Conservation (phyloP, 2,329 filamentous ascomycete genomes). For the Calonectria leucothoes region DNA sequence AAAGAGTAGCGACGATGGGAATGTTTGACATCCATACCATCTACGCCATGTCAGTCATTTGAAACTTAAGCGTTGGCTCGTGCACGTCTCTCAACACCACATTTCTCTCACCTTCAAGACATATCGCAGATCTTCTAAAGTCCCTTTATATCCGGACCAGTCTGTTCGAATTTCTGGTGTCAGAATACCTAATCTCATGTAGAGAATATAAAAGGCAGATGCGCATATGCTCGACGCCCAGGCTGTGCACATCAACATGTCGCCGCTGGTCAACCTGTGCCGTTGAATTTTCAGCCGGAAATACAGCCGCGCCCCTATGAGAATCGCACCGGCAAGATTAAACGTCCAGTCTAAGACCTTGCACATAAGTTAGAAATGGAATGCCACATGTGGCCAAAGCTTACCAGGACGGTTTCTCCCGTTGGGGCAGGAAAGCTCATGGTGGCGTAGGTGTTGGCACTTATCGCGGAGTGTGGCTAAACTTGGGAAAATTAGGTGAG, state of each 20-base stretch:
- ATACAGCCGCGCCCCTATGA: background rate
- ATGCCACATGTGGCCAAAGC: too few relatives aligned
- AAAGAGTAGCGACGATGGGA: background rate
- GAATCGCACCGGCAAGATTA: background rate
- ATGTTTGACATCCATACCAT: background rate
- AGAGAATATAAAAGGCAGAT: background rate
- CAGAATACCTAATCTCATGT: background rate
- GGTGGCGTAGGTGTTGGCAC: background rate
- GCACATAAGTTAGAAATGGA: background rate
- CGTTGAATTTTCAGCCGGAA: background rate
- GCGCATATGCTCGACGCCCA: background rate
- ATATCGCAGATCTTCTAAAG: background rate
- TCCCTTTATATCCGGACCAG: background rate
- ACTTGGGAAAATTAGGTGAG: too few relatives aligned
- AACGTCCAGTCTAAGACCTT: background rate
- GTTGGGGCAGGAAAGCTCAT: background rate
- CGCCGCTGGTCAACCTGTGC: background rate
- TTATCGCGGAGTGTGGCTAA: background rate
- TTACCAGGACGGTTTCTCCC: background rate
- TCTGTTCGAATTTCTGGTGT: background rate
- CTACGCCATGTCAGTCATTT: background rate
- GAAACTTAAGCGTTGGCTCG: too few relatives aligned
- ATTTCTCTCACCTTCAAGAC: background rate
- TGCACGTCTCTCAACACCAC: background rate
- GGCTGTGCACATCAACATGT: background rate